Evolutionary conservation across 169 alveolate species (phyloP), one percentile per base, ranked within the genome.

Genomic region (Plasmodium gallinaceum): DNA sequence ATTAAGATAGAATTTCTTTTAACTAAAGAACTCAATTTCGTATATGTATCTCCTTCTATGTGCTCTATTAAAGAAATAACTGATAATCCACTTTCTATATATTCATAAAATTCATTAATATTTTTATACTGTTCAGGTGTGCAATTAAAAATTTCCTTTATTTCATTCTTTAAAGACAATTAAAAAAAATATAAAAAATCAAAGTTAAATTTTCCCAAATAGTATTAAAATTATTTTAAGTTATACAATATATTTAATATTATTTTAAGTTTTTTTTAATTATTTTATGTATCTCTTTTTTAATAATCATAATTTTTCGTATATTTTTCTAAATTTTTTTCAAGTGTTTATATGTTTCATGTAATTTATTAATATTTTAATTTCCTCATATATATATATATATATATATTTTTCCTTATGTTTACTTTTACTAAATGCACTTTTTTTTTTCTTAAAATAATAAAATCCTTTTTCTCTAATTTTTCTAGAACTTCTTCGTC

Each of bases 351-450:
- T 26, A 10, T 37, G 20, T 5, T 14, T 57, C 66, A 57, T 57
- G 0, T 16, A 18, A 14, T 16, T 32, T 12, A 26, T n/a, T 22
- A 7, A 14, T 14, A 14, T 6, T 48, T 9, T 48, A 48, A 2
- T 48, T 10, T 14, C 54, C 51, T 26, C 18, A 75, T 32, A 43
- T 24, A 26, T 60, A 61, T 22, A 60, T 57, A 74, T 5, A 65
- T 43, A 65, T 45, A 43, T 22, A 74, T 24, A 74, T 74, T 32
- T 5, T 32, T 75, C 39, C 32, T 48, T 43, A 66, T 66, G n/a
- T 45, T 80, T 80, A 83, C 91, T 57, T 83, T 64, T 83, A 85
- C 69, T 62, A 83, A 83, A 66, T 69, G 91, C 14, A 83, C 91
- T 69, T 83, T 83, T 42, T 69, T 83, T 62, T 43, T 70, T 22